Conservation (phyloP, 2,329 filamentous ascomycete genomes). For the Coniochaeta pulveracea region DNA sequence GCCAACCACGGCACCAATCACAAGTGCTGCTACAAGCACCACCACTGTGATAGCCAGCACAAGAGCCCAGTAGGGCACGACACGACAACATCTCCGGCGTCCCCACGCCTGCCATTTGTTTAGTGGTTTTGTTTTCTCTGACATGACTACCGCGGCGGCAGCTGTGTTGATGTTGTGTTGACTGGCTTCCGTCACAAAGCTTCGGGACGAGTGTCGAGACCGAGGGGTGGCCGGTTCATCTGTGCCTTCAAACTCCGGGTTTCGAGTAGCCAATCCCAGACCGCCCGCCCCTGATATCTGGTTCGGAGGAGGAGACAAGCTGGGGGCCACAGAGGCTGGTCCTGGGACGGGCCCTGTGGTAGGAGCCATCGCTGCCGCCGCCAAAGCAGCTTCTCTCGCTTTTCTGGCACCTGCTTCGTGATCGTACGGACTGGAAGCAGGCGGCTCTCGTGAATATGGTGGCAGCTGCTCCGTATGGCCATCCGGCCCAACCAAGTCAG, state of each 20-base stretch:
- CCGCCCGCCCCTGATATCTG: constrained; percentile 46
- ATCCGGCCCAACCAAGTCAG: constrained; percentile 75
- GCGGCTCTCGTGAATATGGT: constrained; percentile 78
- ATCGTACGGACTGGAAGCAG: too few relatives aligned
- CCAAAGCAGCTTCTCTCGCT: constrained; percentile 16
- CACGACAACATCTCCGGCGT: constrained; percentile 42
- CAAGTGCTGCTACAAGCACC: constrained; percentile 38
- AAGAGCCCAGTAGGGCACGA: constrained; percentile 52
- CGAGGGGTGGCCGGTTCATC: constrained; percentile 40
- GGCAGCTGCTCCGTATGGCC: constrained; percentile 86
- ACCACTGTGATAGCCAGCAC: constrained; percentile 35
- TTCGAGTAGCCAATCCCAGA: constrained; percentile 46
- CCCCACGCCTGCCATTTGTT: constrained; percentile 43
- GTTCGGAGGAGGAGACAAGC: constrained; percentile 8
- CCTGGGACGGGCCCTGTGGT: constrained; percentile 3
- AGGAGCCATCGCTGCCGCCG: constrained; percentile 3
- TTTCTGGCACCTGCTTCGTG: constrained; percentile 57
- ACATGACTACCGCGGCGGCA: constrained; percentile 21
- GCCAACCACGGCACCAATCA: constrained; percentile 47
- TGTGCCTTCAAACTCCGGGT: constrained; percentile 50
- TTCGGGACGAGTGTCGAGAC: constrained; percentile 40
- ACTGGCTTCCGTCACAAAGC: constrained; percentile 36
- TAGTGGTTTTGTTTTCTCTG: constrained; percentile 34
- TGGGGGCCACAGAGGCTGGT: constrained; percentile 8
- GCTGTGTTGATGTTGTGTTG: constrained; percentile 43